These are phyloP conservation scores for Rhododendron kiyosumense DNA, from an alignment of 148 eudicot species.

Conservation along the genomic window DNA sequence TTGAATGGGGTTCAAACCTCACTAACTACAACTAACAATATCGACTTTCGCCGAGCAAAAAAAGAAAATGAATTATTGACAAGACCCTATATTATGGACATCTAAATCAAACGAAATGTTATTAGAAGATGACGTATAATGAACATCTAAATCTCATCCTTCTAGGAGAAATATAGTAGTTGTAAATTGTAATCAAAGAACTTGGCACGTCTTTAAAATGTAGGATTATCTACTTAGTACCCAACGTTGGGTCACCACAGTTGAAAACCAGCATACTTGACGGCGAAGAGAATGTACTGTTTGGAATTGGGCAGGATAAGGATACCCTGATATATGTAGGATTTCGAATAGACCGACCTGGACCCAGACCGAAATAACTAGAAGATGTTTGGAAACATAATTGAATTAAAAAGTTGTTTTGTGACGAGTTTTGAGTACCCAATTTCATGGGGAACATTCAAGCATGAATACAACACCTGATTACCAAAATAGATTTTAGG, in stretches of 20 bases:
- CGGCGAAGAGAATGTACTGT: neutral
- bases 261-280: neutral
- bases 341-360: neutral
- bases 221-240: neutral
- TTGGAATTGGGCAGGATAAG: neutral
- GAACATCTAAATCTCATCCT: neutral
- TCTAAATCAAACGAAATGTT: neutral
- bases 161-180: neutral
- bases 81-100: neutral
- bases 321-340: neutral
- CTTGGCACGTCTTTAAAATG: neutral
- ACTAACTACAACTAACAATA: neutral
- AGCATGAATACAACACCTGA: neutral
- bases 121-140: neutral
- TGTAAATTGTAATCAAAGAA: neutral
- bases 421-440: neutral
- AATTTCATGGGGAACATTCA: neutral
- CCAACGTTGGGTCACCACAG: neutral
- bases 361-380: neutral
- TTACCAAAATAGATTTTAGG: neutral
- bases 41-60: too few species aligned
- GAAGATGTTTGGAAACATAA: neutral
- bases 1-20: too few species aligned
- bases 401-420: neutral
- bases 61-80: neutral